phyloP scores from a whole-genome alignment of 768 basidiomycete species.

The Amanita rubescens region DNA sequence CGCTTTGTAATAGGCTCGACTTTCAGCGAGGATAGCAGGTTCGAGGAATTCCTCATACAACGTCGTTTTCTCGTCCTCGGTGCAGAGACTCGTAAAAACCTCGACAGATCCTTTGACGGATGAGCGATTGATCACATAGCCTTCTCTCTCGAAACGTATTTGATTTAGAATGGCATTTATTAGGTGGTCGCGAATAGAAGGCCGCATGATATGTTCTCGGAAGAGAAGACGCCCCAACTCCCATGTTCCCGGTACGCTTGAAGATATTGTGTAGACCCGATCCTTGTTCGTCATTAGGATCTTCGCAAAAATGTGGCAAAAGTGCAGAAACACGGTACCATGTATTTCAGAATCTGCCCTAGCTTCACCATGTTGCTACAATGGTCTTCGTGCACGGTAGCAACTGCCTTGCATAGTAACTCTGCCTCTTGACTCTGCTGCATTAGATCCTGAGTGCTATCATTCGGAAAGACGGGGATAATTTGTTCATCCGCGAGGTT shows the following conservation, averaged over 20 bases:
- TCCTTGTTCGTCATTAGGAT: conserved; percentile 48
- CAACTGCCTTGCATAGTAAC: conserved; percentile 72
- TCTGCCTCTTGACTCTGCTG: conserved; percentile 83
- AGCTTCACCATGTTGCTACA: conserved; percentile 81
- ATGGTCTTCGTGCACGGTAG: conserved; percentile 92
- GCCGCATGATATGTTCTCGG: conserved; percentile 67
- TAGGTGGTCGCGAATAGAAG: conserved; percentile 79
- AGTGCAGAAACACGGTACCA: conserved; percentile 49
- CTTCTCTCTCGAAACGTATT: conserved; percentile 87
- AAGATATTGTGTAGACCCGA: conserved; percentile 73
- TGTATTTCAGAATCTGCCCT: conserved; percentile 88
- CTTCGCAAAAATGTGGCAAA: neutral
- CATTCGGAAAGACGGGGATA: conserved; percentile 75
- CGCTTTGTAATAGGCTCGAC: conserved; percentile 65
- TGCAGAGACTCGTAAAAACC: conserved; percentile 65
- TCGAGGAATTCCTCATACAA: conserved; percentile 85
- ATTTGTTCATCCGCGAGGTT: conserved; percentile 69
- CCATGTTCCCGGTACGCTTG: conserved; percentile 72
- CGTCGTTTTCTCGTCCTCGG: conserved; percentile 40
- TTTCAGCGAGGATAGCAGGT: conserved; percentile 71
- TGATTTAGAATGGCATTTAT: conserved; percentile 77
- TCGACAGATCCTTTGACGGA: conserved; percentile 86
- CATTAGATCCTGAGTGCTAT: conserved; percentile 56
- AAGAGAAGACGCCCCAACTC: conserved; percentile 82
- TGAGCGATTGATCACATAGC: conserved; percentile 85